Conservation (phyloP, 2,329 filamentous ascomycete species). For the Myriosclerotinia duriaeana region DNA sequence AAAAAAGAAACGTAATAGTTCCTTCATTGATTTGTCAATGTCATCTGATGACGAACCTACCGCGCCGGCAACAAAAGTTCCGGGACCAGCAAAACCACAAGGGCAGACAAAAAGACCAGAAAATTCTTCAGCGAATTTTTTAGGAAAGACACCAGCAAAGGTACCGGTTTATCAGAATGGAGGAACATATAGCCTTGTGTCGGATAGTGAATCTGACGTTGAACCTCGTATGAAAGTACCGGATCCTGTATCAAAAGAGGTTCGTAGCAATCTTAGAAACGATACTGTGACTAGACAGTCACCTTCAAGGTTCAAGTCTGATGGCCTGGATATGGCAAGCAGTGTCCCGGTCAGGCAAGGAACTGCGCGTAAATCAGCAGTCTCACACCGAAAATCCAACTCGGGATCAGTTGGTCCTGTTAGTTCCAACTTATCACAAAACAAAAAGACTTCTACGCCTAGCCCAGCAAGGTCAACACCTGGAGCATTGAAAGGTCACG, state of each 20-base stretch:
- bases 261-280: not conserved
- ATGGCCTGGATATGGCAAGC: not conserved
- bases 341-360: not conserved
- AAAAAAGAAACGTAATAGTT: not conserved
- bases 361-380: constrained; percentile 8
- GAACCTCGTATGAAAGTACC: not conserved
- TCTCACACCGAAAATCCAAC: not conserved
- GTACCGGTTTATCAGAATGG: not conserved
- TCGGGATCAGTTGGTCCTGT: not conserved
- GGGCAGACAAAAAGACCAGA: not conserved
- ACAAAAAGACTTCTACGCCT: not conserved
- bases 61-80: not conserved
- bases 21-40: not conserved
- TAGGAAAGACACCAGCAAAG: not conserved
- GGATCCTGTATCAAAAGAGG: not conserved
- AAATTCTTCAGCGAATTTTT: not conserved
- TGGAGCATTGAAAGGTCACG: not conserved
- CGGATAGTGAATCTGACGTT: not conserved
- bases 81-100: not conserved
- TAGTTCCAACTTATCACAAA: not conserved
- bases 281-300: not conserved
- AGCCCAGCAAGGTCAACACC: not conserved
- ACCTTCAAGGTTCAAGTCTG: not conserved
- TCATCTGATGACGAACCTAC: constrained; percentile 8
- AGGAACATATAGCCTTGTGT: constrained; percentile 10